Conservation (phyloP, 805 yeast genomes). For the Saccharomycopsis vini region DNA sequence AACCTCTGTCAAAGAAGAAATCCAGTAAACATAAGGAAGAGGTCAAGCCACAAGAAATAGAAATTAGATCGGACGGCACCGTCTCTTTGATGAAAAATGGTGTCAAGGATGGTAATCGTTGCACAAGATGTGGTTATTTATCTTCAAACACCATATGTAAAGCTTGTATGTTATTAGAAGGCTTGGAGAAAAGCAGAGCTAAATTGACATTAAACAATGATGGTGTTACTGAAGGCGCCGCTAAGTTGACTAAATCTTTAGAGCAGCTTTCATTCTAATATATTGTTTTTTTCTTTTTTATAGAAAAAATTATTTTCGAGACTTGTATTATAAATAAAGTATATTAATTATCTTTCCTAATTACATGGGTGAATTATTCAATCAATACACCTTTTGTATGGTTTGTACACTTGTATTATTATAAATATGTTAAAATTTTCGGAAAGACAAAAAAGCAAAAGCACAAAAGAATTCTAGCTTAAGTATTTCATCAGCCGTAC, state of each 20-base stretch:
- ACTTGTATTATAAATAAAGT: too few relatives aligned
- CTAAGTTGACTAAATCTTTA: constrained; percentile 48
- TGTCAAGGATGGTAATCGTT: constrained; percentile 58
- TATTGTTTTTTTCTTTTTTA: too few relatives aligned
- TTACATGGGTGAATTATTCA: too few relatives aligned
- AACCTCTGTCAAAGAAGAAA: constrained; percentile 28
- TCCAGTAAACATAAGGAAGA: constrained; percentile 20
- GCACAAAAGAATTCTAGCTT: too few relatives aligned
- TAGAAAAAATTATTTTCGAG: too few relatives aligned
- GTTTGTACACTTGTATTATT: too few relatives aligned
- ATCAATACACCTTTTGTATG: too few relatives aligned
- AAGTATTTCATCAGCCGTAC: too few relatives aligned
- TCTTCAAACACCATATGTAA: constrained; percentile 86
- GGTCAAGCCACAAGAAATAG: constrained; percentile 33
- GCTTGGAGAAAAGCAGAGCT: constrained; percentile 70
- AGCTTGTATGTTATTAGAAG: constrained; percentile 83
- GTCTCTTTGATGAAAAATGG: constrained; percentile 34
- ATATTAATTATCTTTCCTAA: too few relatives aligned
- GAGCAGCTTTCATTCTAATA: constrained; percentile 54
- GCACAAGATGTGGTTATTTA: constrained; percentile 86
- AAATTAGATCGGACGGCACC: constrained; percentile 55
- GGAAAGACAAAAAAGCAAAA: too few relatives aligned
- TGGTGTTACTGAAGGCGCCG: constrained; percentile 48
- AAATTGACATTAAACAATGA: constrained; percentile 49
- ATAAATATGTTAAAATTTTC: too few relatives aligned